These are phyloP conservation scores for Candida ulmi DNA, from an alignment of 805 yeast species.

Conservation along the genomic window DNA sequence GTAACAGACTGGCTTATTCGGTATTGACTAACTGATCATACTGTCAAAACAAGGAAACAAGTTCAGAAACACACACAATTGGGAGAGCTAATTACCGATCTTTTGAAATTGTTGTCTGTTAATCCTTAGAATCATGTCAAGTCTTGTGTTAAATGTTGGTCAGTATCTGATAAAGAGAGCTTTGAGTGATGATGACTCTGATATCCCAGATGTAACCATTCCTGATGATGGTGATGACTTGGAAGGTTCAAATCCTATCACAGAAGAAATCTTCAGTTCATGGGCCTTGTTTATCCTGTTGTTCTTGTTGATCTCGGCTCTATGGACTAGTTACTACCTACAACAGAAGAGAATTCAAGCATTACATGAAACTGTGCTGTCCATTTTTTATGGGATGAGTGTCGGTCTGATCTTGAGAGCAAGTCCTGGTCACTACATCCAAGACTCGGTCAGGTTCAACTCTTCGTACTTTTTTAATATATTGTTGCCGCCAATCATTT, in stretches of 20 bases:
- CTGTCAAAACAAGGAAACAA: too few relatives aligned
- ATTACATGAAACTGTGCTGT: slow-evolving; percentile 94
- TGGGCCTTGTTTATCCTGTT: slow-evolving; percentile 94
- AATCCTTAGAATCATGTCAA: slow-evolving; percentile 20
- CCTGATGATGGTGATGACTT: slow-evolving; percentile 48
- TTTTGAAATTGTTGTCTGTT: too few relatives aligned
- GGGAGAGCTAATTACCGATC: too few relatives aligned
- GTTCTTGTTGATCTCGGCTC: slow-evolving; percentile 74
- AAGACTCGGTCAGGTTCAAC: slow-evolving; percentile 93
- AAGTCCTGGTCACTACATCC: slow-evolving; percentile 95
- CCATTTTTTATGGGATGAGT: slow-evolving; percentile 94
- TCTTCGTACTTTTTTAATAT: slow-evolving; percentile 92
- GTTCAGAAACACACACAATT: too few relatives aligned
- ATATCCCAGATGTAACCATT: slow-evolving; percentile 30
- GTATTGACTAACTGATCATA: too few relatives aligned
- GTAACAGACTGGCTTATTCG: too few relatives aligned
- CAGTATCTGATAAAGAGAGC: slow-evolving; percentile 22
- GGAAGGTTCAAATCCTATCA: slow-evolving; percentile 70
- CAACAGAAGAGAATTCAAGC: slow-evolving; percentile 91
- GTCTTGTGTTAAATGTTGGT: slow-evolving; percentile 16
- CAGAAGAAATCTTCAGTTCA: slow-evolving; percentile 92
- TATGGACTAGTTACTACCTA: slow-evolving; percentile 92
- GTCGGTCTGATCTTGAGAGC: slow-evolving; percentile 88
- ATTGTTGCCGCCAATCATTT: slow-evolving; percentile 89
- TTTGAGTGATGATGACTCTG: slow-evolving; percentile 15